Evolutionary conservation across 2,329 filamentous ascomycete genomes (phyloP), one percentile per base, ranked within the genome.

Genomic region (Aspergillus sp.): DNA sequence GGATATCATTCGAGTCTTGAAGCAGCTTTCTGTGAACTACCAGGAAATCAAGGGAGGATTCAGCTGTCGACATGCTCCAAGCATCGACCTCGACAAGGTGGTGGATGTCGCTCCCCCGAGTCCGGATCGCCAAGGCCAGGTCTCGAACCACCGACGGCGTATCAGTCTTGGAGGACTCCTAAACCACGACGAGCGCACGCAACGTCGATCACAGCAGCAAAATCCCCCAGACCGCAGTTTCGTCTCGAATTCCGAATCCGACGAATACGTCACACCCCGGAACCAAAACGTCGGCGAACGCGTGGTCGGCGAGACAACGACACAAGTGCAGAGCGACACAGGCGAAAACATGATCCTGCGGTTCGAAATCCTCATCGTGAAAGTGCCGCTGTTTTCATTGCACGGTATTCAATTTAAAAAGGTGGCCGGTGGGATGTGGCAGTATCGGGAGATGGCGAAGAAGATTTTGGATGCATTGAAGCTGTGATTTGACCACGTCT

Each of bases 351-450:
- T 95, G 79, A 78, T 88, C 35, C 74, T 97, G 45, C 84, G 88
- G 54, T 98, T 97, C 63, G 93, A 98, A 66, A 95, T 97, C 53
- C 84, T 96, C 57, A 93, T 98, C 58, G 93, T 98, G 65, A 98
- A 98, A 72, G 90, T 98, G 22, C 93, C 93, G 10, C 74, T 98
- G 45, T 82, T 98, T 51, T 90, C 86, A 38, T 73, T 98, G 49
- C 91, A 98, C 63, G 93, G 93, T 43, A 90, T 98, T 52, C 93
- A 97, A 67, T 98, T 98, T 75, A 98, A 98, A 78, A 90, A 93
- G 65, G 85, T 97, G 57, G 82, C 88, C 49, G 91, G 93, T 32
- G 91, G 94, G 50, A 97, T 93, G 49, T 97, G 91, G 90, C 90
- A 96, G 69, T 98, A 95, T 73, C 95, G 96, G 75, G 91, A 88